Base-by-base conservation (phyloP, 345 rosid species). In the Brassica nigra region DNA sequence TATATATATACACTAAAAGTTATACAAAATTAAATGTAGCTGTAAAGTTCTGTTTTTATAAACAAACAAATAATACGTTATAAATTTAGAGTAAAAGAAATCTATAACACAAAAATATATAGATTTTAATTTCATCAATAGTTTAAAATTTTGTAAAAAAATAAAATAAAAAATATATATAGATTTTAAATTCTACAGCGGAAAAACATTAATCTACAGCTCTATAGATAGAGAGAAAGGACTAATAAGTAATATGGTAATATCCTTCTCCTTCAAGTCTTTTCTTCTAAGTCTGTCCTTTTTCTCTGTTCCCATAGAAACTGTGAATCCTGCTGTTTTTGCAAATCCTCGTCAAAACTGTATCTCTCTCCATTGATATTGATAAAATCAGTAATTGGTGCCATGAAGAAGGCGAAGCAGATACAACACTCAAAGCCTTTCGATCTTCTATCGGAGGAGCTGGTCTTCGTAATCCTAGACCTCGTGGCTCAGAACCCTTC, bases 401-500 rank as follows among this genome's bases (percentile, higher is more conserved):
- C n/a, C 12, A 39, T 42, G 80, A 75, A 80, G 80, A 80, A 70
- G 76, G 1, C 29, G 6, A 80, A 75, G 64, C 76, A 75, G 73
- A 39, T 39, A 64, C 73, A 54, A 1, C 75, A 55, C 2, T 54
- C 59, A 0, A 83, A 76, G 67, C 83, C 77, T 29, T 83, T 84
- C 70, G 83, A 83, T 67, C 18, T 80, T 39, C 80, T 86, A 37
- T 78, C 85, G 3, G 89, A 84, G 20, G 89, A 86, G 67, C 57
- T 84, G 8, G 75, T 86, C 3, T 83, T 80, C 76, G 7, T 65
- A 37, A 84, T 86, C 79, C 80, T 86, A 0, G 89, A 86, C 82
- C 64, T 78, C 65, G 74, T 86, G 71, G 5, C 81, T 47, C 47
- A 68, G 6, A 81, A 76, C 62, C 82, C 87, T 29, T 81, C 65